Evolutionary conservation across 768 basidiomycete genomes (phyloP).

Genomic region (Lentinula lateritia): DNA sequence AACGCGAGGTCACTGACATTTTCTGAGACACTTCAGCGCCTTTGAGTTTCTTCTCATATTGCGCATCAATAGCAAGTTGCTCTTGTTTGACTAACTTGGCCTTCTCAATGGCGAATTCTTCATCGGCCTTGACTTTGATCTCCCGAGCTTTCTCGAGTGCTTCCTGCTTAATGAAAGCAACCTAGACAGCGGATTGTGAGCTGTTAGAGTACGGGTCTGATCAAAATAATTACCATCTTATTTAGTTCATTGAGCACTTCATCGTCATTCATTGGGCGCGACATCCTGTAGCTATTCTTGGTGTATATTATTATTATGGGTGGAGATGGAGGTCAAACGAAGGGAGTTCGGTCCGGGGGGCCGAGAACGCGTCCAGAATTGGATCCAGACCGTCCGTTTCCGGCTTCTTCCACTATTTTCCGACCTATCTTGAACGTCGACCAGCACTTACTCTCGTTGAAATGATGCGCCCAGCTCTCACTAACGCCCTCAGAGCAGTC

Average conservation of each 20-base stretch:
- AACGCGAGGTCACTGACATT: slow-evolving; percentile 55
- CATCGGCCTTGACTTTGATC: slow-evolving; percentile 95
- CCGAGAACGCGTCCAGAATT: neutral
- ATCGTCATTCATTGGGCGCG: slow-evolving; percentile 84
- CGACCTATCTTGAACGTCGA: neutral
- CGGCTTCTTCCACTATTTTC: slow-evolving; percentile 1
- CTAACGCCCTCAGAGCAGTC: slow-evolving; percentile 55
- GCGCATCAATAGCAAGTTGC: slow-evolving; percentile 88
- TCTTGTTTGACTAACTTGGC: slow-evolving; percentile 97
- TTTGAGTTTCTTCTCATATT: slow-evolving; percentile 95
- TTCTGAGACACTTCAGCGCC: slow-evolving; percentile 91
- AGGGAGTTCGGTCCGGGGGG: neutral
- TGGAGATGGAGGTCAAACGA: neutral
- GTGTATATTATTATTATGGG: too few relatives aligned
- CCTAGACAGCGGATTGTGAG: slow-evolving; percentile 38
- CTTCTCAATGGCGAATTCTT: slow-evolving; percentile 99
- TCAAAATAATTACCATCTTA: slow-evolving; percentile 83
- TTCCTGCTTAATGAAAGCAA: slow-evolving; percentile 98
- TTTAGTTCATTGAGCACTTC: slow-evolving; percentile 97
- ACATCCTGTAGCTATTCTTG: slow-evolving; percentile 41
- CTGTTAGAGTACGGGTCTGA: neutral
- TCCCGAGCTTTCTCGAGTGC: slow-evolving; percentile 96
- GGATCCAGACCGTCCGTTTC: neutral
- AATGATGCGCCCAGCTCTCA: slow-evolving; percentile 54
- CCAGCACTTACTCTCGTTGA: slow-evolving; percentile 11